Evolutionary conservation across 495 filamentous ascomycete species (phyloP).

Genomic region (Neurospora terricola): DNA sequence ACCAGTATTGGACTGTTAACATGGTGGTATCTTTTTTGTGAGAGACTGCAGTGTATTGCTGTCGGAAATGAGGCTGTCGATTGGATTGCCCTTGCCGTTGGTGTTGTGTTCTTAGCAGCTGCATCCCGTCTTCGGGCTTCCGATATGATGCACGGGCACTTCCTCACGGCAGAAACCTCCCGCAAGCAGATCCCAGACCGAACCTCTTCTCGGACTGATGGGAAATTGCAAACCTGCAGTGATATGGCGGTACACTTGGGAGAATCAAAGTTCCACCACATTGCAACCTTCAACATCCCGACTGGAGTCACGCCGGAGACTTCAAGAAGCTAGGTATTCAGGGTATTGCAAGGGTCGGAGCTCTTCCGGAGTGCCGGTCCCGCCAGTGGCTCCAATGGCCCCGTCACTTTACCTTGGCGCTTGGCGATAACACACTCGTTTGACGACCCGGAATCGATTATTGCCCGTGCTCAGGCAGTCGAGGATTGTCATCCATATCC

Average conservation of each 20-base stretch:
- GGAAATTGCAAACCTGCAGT: background rate
- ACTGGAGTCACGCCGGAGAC: background rate
- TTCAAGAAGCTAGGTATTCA: background rate
- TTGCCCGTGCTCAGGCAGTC: background rate
- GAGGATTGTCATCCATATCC: background rate
- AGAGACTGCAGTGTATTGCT: background rate
- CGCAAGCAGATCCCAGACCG: background rate
- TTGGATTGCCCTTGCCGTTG: background rate
- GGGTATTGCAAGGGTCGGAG: background rate
- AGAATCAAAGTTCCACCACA: background rate
- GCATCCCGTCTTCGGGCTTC: background rate
- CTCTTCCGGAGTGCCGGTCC: background rate
- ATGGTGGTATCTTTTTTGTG: background rate
- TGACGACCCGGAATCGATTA: background rate
- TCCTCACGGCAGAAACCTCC: background rate
- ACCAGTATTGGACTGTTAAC: too few relatives aligned
- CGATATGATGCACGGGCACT: background rate
- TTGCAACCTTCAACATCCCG: background rate
- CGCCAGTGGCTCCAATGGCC: background rate
- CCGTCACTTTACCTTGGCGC: background rate
- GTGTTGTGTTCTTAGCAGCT: background rate
- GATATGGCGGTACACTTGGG: background rate
- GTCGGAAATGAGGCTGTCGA: background rate
- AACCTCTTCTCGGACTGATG: background rate
- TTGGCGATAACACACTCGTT: background rate